Evolutionary conservation across 2,329 filamentous ascomycete genomes (phyloP).

Genomic region (Akanthomyces dipterigenus): DNA sequence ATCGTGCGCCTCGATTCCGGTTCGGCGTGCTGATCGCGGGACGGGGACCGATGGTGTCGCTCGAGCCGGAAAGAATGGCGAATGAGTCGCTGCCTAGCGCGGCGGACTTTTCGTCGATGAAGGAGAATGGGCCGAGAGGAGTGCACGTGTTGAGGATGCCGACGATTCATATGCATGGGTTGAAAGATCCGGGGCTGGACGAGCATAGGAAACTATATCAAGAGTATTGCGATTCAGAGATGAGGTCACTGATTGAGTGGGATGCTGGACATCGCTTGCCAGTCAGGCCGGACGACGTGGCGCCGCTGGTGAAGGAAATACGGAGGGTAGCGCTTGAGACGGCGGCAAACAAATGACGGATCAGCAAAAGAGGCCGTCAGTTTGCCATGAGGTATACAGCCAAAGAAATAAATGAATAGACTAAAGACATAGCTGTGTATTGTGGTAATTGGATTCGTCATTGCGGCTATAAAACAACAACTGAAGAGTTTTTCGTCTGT

Average conservation of each 20-base stretch:
- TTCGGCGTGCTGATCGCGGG: slow-evolving; percentile 32
- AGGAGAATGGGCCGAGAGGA: slow-evolving; percentile 14
- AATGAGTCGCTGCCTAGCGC: slow-evolving; percentile 15
- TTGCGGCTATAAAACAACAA: too few species aligned
- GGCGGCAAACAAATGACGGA: neutral
- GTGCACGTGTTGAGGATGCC: slow-evolving; percentile 25
- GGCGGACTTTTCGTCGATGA: slow-evolving; percentile 21
- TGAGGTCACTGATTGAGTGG: slow-evolving; percentile 60
- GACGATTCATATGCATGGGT: slow-evolving; percentile 36
- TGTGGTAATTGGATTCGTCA: too few species aligned
- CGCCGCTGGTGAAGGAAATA: slow-evolving; percentile 25
- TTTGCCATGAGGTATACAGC: too few species aligned
- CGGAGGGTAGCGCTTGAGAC: neutral
- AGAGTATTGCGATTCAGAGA: slow-evolving; percentile 52
- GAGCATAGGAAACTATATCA: slow-evolving; percentile 42
- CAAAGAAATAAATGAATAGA: too few species aligned
- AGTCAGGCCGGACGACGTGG: slow-evolving; percentile 60
- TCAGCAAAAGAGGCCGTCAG: too few species aligned
- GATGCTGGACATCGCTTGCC: slow-evolving; percentile 65
- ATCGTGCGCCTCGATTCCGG: slow-evolving; percentile 21
- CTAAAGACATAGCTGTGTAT: too few species aligned
- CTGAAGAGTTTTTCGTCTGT: neutral
- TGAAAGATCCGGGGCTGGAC: slow-evolving; percentile 55
- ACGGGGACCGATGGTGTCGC: slow-evolving; percentile 23
- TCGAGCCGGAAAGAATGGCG: slow-evolving; percentile 13